A percentile compares a stretch with the other conserved stretches of the same genome.
Conservation (phyloP, 306 rosid genomes). For the Vigna angularis region DNA sequence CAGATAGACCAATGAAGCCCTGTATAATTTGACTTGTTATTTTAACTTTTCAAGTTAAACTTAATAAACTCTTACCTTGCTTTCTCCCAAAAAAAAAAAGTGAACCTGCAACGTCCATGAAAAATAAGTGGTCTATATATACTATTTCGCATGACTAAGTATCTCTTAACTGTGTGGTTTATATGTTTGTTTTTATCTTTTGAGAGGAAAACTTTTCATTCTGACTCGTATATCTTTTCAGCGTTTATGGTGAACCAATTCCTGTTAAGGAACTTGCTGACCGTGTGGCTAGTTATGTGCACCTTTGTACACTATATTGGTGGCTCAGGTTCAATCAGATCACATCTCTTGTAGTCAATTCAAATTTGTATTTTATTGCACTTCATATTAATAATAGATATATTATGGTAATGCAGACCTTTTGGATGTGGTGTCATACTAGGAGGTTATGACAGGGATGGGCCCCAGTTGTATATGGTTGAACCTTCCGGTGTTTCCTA, state of each 20-base stretch:
- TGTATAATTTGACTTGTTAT: neutral
- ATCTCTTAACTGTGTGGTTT: constrained; percentile 7
- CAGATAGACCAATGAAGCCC: constrained; percentile 17
- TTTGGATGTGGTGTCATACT: constrained; percentile 98
- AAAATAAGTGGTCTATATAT: constrained; percentile 6
- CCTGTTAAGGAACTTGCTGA: constrained; percentile 98
- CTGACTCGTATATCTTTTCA: constrained; percentile 46
- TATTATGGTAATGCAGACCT: constrained; percentile 69
- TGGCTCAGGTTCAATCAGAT: constrained; percentile 83
- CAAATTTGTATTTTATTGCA: constrained; percentile 32
- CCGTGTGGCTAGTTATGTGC: constrained; percentile 97
- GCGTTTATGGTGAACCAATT: constrained; percentile 85
- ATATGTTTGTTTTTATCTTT: constrained; percentile 34
- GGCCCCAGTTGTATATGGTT: constrained; percentile 95
- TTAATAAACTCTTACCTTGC: neutral
- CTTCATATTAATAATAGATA: constrained; percentile 31
- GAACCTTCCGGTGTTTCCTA: constrained; percentile 97
- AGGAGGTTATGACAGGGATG: constrained; percentile 98
- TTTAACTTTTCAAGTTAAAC: neutral
- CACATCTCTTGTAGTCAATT: constrained; percentile 21
- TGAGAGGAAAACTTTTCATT: constrained; percentile 37
- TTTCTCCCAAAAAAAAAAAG: neutral
- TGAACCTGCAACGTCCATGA: neutral
- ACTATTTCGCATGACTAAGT: constrained; percentile 1
- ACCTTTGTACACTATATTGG: constrained; percentile 96